Conservation (phyloP, 495 filamentous ascomycete genomes). For the Penicillium paxilli region DNA sequence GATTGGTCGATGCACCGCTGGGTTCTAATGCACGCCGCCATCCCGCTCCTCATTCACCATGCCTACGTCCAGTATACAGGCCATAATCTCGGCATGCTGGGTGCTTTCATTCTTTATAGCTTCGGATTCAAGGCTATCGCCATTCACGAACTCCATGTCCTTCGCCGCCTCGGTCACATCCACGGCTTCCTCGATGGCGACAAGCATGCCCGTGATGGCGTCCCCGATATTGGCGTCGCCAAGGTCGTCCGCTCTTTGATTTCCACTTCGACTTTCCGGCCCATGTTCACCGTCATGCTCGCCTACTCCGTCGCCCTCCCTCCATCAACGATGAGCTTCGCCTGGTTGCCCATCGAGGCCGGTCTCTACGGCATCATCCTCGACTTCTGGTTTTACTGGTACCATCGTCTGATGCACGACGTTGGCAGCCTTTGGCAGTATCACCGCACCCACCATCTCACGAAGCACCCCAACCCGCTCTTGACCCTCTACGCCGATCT, state of each 20-base stretch:
- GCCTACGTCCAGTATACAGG: conserved; percentile 28
- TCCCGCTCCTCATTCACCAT: conserved; percentile 29
- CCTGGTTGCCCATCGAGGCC: conserved; percentile 30
- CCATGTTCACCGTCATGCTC: conserved; percentile 33
- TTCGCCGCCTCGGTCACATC: conserved; percentile 28
- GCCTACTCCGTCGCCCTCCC: conserved; percentile 22
- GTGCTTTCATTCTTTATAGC: conserved; percentile 29
- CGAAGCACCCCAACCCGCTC: conserved; percentile 40
- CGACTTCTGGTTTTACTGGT: conserved; percentile 47
- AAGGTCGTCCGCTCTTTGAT: conserved; percentile 32
- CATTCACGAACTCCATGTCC: conserved; percentile 32
- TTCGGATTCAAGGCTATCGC: conserved; percentile 30
- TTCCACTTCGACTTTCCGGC: conserved; percentile 32
- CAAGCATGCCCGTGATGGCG: conserved; percentile 37
- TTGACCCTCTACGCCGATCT: conserved; percentile 36
- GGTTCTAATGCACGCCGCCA: conserved; percentile 25
- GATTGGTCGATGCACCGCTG: conserved; percentile 35
- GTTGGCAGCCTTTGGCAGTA: conserved; percentile 35
- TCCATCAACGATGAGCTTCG: conserved; percentile 27
- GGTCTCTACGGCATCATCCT: conserved; percentile 38
- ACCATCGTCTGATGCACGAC: conserved; percentile 39
- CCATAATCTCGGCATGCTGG: conserved; percentile 23
- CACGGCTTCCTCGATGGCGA: conserved; percentile 41
- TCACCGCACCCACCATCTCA: conserved; percentile 43
- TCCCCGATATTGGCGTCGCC: conserved; percentile 33